Conservation (phyloP, 768 basidiomycete genomes). For the Suillus subalutaceus region DNA sequence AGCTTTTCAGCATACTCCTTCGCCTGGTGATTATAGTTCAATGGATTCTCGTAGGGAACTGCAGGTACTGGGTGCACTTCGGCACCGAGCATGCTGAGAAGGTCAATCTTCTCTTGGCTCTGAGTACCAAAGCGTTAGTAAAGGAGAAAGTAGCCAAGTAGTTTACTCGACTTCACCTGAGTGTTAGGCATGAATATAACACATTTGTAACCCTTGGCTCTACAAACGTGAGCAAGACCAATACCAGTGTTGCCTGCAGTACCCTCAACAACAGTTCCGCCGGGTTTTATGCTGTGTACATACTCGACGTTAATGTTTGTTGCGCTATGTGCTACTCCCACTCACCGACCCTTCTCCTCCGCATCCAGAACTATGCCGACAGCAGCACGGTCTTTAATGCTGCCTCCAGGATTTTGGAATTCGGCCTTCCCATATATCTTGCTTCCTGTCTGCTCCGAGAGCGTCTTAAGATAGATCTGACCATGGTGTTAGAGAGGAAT, state of each 20-base stretch:
- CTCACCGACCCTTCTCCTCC: conserved; percentile 80
- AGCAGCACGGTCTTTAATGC: conserved; percentile 97
- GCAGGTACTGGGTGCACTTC: conserved; percentile 97
- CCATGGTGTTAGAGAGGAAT: conserved; percentile 9
- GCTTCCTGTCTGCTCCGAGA: conserved; percentile 83
- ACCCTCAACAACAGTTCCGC: conserved; percentile 97
- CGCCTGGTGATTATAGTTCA: conserved; percentile 98
- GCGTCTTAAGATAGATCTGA: conserved; percentile 80
- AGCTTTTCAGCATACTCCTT: conserved; percentile 77
- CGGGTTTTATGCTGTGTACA: conserved; percentile 68
- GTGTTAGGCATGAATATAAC: conserved; percentile 99
- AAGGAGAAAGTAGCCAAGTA: background rate
- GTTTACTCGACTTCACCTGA: conserved; percentile 56
- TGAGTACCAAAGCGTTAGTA: conserved; percentile 30
- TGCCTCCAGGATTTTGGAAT: conserved; percentile 97
- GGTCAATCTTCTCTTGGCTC: conserved; percentile 98
- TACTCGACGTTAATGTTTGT: background rate
- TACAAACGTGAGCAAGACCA: conserved; percentile 92
- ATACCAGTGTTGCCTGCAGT: conserved; percentile 99
- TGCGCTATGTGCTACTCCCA: conserved; percentile 17
- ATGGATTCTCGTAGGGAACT: conserved; percentile 92
- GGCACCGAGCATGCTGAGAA: conserved; percentile 95
- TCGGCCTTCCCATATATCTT: conserved; percentile 95
- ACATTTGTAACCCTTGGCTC: conserved; percentile 92
- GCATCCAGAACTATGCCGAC: conserved; percentile 86